Base-by-base conservation (phyloP, 192 early-diverging fungal species). In the Rhizophagus clarus region DNA sequence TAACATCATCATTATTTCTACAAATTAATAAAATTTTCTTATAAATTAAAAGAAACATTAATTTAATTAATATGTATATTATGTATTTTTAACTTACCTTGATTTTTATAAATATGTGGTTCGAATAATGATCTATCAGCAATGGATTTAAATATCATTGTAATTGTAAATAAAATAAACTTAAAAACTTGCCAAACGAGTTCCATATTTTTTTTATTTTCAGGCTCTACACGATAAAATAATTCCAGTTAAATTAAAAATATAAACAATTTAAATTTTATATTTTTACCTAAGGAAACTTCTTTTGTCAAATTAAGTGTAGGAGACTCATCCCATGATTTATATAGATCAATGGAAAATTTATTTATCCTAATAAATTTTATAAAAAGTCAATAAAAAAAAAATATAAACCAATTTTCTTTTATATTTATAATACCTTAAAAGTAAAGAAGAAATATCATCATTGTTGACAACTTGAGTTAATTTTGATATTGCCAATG, bases 111-210 rank as follows among this genome's bases (percentile, higher is more conserved):
- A 68, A 72, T 81, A 80, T 80, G 74, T 40, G 80, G 42, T 3
- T 76, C 66, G 10, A 79, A 24, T 15, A 81, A 74, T 17, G 76
- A 82, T 72, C 75, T 79, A 29, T 86, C 84, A 15, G 83, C 81
- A 37, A 87, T 72, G 0, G 84, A 32, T 14, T 85, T 84, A 37
- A 87, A 83, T 34, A 90, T 85, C 49, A 84, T 87, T 8, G 89
- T 90, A 47, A 85, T 83, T 2, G 87, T 80, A 81, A 90, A 90
- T 7, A 87, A 62, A 5, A 88, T 17, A 0, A 82, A 84, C 71
- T 89, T 90, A 61, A 89, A 84, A 11, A 88, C 74, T n/a, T 82
- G 79, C 83, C 85, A 90, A 10, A 88, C 6, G 73, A 81, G 78
- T 24, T 15, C n/a, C 51, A 56, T 56, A 17, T 29, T 72, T 31